Conservation (phyloP, 805 yeast genomes). For the Osmozyma mogii region DNA sequence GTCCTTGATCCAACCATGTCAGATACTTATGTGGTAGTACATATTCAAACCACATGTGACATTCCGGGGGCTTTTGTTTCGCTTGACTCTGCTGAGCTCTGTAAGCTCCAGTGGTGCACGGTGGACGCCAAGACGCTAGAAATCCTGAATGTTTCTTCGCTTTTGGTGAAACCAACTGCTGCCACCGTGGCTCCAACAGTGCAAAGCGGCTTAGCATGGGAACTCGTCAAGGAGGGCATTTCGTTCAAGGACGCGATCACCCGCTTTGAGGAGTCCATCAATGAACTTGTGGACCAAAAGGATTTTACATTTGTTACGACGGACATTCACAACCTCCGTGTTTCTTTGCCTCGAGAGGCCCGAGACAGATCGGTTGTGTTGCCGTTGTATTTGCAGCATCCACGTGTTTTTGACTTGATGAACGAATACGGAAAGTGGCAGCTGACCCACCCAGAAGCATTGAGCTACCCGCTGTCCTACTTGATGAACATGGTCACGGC, state of each 20-base stretch:
- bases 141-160: conserved; percentile 34
- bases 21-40: conserved; percentile 53
- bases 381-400: conserved; percentile 69
- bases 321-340: conserved; percentile 65
- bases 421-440: conserved; percentile 72
- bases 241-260: conserved; percentile 57
- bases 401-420: conserved; percentile 67
- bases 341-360: conserved; percentile 74
- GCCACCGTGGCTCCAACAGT: conserved; percentile 51
- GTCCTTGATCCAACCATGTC: conserved; percentile 31
- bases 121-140: conserved; percentile 47
- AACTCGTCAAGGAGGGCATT: conserved; percentile 48
- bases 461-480: conserved; percentile 26
- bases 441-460: conserved; percentile 44
- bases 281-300: conserved; percentile 31
- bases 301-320: conserved; percentile 62
- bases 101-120: conserved; percentile 61
- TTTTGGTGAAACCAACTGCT: conserved; percentile 59
- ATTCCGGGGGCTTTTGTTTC: conserved; percentile 50
- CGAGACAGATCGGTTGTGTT: conserved; percentile 64
- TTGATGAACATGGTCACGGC: conserved; percentile 39
- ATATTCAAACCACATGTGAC: conserved; percentile 60
- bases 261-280: conserved; percentile 44
- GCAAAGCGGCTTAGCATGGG: conserved; percentile 51
- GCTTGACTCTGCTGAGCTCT: conserved; percentile 61